Percentiles rank a stretch among this genome's conserved stretches.
These are phyloP conservation scores for Phytopythium litorale DNA, from an alignment of 352 stramenopile species.

Conservation along the genomic window DNA sequence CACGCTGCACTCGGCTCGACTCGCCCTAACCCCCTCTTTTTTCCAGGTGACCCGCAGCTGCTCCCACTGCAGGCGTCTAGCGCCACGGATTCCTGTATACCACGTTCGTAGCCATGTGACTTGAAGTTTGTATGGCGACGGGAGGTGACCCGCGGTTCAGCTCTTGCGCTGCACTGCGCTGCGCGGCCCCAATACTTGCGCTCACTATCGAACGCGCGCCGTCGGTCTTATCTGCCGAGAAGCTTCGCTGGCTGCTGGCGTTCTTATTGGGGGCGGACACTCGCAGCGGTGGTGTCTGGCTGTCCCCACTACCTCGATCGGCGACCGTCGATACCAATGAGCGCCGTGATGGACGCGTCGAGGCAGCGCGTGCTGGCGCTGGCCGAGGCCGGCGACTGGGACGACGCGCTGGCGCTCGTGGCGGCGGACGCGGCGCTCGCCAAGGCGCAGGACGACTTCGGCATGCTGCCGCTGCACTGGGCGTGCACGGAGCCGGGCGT, in stretches of 20 bases:
- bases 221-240: not conserved
- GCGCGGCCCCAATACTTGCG: not conserved
- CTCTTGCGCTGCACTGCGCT: not conserved
- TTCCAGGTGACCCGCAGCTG: conserved; percentile 1
- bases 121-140: not conserved
- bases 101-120: no score
- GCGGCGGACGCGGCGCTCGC: conserved; percentile 31
- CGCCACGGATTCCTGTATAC: no score
- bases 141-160: not conserved
- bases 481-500: conserved; percentile 63
- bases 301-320: no score
- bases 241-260: not conserved
- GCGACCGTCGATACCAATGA: conserved; percentile 2
- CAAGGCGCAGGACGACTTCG: conserved; percentile 73
- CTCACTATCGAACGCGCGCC: not conserved
- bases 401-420: conserved; percentile 43
- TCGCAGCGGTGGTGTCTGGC: no score
- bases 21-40: not conserved
- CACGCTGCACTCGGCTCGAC: no score
- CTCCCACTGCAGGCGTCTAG: not conserved
- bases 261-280: no score
- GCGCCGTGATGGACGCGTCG: conserved; percentile 12
- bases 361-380: conserved; percentile 46
- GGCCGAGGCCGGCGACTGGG: conserved; percentile 69
- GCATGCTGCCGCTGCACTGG: conserved; percentile 84